Percentiles rank a stretch among this genome's conserved stretches.
These are phyloP conservation scores for Oxytropis ochrocephala DNA, from an alignment of 306 rosid genomes.

Conservation along the genomic window DNA sequence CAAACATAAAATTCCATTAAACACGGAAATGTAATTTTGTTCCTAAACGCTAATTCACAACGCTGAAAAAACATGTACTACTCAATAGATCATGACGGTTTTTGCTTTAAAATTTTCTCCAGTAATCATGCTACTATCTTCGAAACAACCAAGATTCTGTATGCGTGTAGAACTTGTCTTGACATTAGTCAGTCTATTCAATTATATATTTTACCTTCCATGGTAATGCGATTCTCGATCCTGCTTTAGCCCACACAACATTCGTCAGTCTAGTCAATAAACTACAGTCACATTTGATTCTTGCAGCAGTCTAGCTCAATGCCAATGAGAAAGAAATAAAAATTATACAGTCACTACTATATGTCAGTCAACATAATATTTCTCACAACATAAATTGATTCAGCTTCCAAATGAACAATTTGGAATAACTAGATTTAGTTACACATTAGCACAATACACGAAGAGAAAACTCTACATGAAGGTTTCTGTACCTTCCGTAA, in stretches of 20 bases:
- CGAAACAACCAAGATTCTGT: neutral
- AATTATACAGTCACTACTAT: neutral
- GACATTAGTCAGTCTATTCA: too few relatives aligned
- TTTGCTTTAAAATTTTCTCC: too few relatives aligned
- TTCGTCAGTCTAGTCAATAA: neutral
- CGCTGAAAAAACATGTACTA: too few relatives aligned
- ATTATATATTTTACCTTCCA: neutral
- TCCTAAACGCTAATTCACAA: too few relatives aligned
- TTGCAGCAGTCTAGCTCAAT: neutral
- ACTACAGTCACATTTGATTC: neutral
- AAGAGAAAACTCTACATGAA: conserved; percentile 8
- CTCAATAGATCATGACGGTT: too few relatives aligned
- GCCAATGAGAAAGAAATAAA: neutral
- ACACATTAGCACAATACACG: conserved; percentile 18
- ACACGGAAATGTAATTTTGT: too few relatives aligned
- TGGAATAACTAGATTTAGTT: conserved; percentile 8
- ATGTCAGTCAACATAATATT: conserved; percentile 11
- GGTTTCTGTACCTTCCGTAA: neutral
- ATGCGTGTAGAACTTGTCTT: neutral
- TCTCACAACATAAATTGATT: conserved; percentile 15
- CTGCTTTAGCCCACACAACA: neutral
- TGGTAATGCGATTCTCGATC: neutral
- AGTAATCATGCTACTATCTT: neutral
- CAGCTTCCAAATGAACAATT: conserved; percentile 19
- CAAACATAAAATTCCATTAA: too few relatives aligned